Conservation (phyloP, 1,284 basidiomycete species). For the Neolentinus lepideus region DNA sequence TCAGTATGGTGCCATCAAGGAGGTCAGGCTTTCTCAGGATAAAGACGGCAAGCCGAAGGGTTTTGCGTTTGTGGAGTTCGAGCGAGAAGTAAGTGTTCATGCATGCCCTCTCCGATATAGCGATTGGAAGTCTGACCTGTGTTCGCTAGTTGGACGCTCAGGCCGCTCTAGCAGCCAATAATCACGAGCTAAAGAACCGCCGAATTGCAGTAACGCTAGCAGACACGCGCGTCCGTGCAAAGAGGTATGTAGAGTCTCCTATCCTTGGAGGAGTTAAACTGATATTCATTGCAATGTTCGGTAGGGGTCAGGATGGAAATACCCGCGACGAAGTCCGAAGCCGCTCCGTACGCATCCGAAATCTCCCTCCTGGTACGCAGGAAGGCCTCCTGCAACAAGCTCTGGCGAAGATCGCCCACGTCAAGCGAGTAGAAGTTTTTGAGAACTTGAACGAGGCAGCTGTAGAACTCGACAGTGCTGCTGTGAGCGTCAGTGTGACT, state of each 20-base stretch:
- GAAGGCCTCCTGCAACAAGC: constrained; percentile 87
- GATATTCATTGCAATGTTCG: neutral
- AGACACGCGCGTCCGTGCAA: constrained; percentile 60
- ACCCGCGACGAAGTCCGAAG: constrained; percentile 50
- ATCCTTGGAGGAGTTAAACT: neutral
- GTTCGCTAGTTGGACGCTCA: constrained; percentile 56
- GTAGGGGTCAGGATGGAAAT: constrained; percentile 46
- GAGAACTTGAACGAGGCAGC: constrained; percentile 60
- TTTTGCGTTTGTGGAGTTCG: constrained; percentile 92
- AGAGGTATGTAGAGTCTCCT: constrained; percentile 30
- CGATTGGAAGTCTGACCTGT: no score
- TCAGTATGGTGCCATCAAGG: constrained; percentile 78
- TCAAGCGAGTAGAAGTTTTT: constrained; percentile 77
- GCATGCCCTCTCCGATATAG: no score
- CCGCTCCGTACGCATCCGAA: constrained; percentile 66
- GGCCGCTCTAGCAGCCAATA: constrained; percentile 73
- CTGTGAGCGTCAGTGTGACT: constrained; percentile 41
- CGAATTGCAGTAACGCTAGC: constrained; percentile 81
- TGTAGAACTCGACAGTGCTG: constrained; percentile 66
- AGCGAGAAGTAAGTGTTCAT: constrained; percentile 57
- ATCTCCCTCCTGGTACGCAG: constrained; percentile 68
- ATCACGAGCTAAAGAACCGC: constrained; percentile 78
- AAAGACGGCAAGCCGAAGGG: constrained; percentile 72
- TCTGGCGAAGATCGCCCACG: constrained; percentile 69
- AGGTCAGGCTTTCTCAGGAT: constrained; percentile 73